Base-by-base conservation (phyloP, 176 grass and related monocot species). In the Musa acuminata region DNA sequence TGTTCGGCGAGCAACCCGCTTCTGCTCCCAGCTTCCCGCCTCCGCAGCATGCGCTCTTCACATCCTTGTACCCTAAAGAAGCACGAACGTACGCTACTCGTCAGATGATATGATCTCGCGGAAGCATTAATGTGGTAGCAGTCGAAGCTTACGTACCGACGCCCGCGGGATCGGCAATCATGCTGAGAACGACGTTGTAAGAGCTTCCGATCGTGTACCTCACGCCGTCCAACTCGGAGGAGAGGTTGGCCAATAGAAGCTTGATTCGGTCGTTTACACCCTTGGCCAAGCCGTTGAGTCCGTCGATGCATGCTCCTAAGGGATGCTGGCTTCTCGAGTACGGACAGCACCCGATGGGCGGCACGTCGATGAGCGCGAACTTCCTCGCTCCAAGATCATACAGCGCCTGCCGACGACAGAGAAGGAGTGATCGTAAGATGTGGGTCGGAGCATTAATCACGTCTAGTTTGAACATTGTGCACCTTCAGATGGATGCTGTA, bases 401-500 rank as follows among this genome's bases (percentile, higher is more conserved):
- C 27, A 92, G 0, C 0, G 65, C 55, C 84, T 87, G 83, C 2
- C 17, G 35, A 6, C 35, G 35, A 43, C 35, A 43, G 35, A 43
- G 35, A 43, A 43, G 35, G 35, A 3, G 29, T 6, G 3, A 43
- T 5, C 35, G 0, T 43, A 43, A 43, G 35, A 43, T 43, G 35
- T 43, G 35, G 35, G 35, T 43, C 4, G 35, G 35, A 43, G 35
- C 35, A 43, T 5, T 43, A 5, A 43, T 6, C 0, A 43, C 35
- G 4, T 8, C 17, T 62, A 20, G 8, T 14, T n/a, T 1, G 58
- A 8, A 21, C 35, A 6, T 4, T 43, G 3, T 6, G 12, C 83
- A 87, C 91, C 91, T 88, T 83, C 10, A 88, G 52, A 6, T 88
- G 85, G 1, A 54, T 64, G 60, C 24, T 75, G 82, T 78, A 86